A percentile compares a stretch with the other conserved stretches of the same genome.
These are phyloP conservation scores for Aspergillus cavernicola DNA, from an alignment of 495 filamentous ascomycete species.

Conservation along the genomic window DNA sequence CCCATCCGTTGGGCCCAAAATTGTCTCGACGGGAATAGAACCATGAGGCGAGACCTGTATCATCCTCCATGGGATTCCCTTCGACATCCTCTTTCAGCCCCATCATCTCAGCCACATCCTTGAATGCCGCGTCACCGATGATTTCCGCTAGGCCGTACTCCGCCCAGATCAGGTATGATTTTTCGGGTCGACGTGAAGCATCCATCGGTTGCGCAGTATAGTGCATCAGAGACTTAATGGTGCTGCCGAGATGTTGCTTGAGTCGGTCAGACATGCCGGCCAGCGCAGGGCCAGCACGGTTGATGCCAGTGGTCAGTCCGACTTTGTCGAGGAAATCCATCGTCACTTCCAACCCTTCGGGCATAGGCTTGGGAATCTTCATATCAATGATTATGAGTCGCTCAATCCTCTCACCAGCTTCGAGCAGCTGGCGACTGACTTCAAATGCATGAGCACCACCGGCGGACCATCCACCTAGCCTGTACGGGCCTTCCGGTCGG, in stretches of 20 bases:
- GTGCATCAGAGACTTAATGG: background rate
- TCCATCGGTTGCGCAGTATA: too few relatives aligned
- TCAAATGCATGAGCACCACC: constrained; percentile 9
- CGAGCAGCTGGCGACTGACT: constrained; percentile 2
- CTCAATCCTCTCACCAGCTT: constrained; percentile 1
- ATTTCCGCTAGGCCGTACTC: too few relatives aligned
- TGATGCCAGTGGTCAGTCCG: background rate
- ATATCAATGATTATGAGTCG: constrained; percentile 8
- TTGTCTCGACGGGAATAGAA: constrained; percentile 1
- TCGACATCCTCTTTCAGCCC: background rate
- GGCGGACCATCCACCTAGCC: constrained; percentile 13
- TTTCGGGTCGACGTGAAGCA: too few relatives aligned
- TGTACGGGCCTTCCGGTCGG: constrained; percentile 11
- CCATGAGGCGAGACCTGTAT: constrained; percentile 6
- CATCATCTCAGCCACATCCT: background rate
- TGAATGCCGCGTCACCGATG: too few relatives aligned
- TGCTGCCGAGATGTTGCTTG: background rate
- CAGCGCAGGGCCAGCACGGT: constrained; percentile 1
- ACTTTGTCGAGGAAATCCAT: constrained; percentile 3
- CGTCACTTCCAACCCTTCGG: background rate
- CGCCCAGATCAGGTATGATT: too few relatives aligned
- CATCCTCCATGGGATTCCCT: too few relatives aligned
- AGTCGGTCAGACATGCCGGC: too few relatives aligned
- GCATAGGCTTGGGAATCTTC: background rate
- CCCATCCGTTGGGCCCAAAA: constrained; percentile 8